phyloP scores from a whole-genome alignment of 2,329 filamentous ascomycete species.

The Fusarium circinatum region DNA sequence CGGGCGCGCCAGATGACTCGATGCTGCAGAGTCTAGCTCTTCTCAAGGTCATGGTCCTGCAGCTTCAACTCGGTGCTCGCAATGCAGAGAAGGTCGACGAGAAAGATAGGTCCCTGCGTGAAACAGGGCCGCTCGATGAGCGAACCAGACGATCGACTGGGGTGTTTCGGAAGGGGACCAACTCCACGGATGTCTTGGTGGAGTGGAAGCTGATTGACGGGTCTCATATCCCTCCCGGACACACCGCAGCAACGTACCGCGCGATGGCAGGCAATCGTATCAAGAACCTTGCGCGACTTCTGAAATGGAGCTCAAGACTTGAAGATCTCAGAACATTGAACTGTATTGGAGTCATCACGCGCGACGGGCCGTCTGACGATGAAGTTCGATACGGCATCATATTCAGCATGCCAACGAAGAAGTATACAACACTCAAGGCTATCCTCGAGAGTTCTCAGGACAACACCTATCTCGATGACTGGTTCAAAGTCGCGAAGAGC shows the following conservation, averaged over 20 bases:
- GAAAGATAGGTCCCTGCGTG: not conserved
- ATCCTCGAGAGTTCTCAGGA: not conserved
- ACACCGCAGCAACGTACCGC: not conserved
- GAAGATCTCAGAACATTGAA: not conserved
- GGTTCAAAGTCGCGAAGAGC: not conserved
- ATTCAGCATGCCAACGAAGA: not conserved
- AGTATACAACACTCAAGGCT: not conserved
- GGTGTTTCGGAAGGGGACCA: rapidly evolving
- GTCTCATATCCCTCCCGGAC: not conserved
- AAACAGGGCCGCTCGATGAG: not conserved
- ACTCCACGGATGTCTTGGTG: not conserved
- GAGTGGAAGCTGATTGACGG: not conserved
- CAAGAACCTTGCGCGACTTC: not conserved
- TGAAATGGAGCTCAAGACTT: not conserved
- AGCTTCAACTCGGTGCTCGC: not conserved
- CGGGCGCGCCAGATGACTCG: not conserved
- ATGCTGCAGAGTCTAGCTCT: not conserved
- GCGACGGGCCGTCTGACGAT: not conserved
- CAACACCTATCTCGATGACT: not conserved
- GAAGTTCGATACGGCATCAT: not conserved
- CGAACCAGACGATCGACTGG: rapidly evolving
- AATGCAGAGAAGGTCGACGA: not conserved
- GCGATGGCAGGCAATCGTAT: not conserved
- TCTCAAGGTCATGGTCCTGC: not conserved
- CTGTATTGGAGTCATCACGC: not conserved